phyloP scores from a whole-genome alignment of 805 yeast species.

The Yamadazyma takamatsuzukensis region DNA sequence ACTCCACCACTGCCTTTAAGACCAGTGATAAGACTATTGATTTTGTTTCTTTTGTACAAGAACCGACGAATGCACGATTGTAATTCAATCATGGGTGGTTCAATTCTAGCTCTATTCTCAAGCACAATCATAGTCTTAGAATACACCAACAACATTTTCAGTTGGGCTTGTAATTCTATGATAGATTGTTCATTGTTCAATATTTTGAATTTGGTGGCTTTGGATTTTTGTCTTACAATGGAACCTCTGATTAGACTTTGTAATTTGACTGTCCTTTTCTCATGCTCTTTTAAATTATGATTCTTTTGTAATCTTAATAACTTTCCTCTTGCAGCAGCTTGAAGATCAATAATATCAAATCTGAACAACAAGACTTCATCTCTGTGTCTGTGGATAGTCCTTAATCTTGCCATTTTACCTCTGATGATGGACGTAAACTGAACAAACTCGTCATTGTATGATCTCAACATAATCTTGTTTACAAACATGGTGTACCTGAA shows the following conservation, averaged over 20 bases:
- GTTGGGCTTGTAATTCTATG: conserved; percentile 37
- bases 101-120: conserved; percentile 18
- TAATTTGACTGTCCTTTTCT: conserved; percentile 22
- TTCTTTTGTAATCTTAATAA: conserved; percentile 11
- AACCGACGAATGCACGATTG: conserved; percentile 29
- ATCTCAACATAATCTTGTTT: conserved; percentile 55
- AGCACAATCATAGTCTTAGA: conserved; percentile 18
- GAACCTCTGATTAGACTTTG: conserved; percentile 46
- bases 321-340: conserved; percentile 33
- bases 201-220: conserved; percentile 10
- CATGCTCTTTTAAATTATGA: conserved; percentile 11
- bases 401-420: conserved; percentile 39
- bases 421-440: conserved; percentile 49
- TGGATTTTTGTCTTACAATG: conserved; percentile 20
- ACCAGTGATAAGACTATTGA: conserved; percentile 14
- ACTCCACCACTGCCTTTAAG: conserved; percentile 17
- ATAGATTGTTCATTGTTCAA: conserved; percentile 15
- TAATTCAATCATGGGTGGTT: conserved; percentile 19
- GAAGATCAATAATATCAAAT: conserved; percentile 34
- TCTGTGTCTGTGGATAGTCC: conserved; percentile 31
- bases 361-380: conserved; percentile 27
- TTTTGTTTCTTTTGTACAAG: conserved; percentile 17
- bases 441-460: conserved; percentile 50
- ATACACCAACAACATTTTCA: conserved; percentile 19
- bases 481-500: conserved; percentile 63